A percentile compares a stretch with the other conserved stretches of the same genome.
These are phyloP conservation scores for Plasmodium relictum DNA, from an alignment of 169 alveolate genomes.

Conservation along the genomic window DNA sequence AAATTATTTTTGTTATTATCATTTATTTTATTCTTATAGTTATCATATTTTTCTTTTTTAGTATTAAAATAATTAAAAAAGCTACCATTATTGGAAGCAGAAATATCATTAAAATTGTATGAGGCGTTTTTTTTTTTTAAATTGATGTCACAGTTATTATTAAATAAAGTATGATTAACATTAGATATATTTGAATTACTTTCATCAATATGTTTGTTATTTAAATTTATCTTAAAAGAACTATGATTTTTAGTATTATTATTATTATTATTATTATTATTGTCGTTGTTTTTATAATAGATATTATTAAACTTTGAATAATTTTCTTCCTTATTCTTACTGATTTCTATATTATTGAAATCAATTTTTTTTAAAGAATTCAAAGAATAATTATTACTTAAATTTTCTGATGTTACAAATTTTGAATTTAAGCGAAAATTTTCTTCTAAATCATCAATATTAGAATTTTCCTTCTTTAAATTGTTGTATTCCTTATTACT, in stretches of 20 bases:
- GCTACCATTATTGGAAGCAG: constrained; percentile 2
- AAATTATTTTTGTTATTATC: not conserved
- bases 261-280: too few species aligned
- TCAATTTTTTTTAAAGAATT: too few species aligned
- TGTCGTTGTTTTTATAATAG: too few species aligned
- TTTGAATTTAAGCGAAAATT: too few species aligned
- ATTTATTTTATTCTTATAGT: not conserved
- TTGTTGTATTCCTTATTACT: not conserved
- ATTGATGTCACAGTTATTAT: not conserved
- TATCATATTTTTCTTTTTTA: not conserved
- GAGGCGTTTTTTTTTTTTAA: constrained; percentile 54
- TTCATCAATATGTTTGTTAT: not conserved
- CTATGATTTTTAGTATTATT: too few species aligned
- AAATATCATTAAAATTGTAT: constrained; percentile 25
- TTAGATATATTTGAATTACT: not conserved
- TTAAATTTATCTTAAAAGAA: too few species aligned
- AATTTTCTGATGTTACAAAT: too few species aligned
- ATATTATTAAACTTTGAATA: too few species aligned
- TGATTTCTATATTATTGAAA: too few species aligned
- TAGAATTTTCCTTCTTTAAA: not conserved
- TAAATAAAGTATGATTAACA: not conserved
- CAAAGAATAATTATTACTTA: too few species aligned
- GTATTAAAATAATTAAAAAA: constrained; percentile 38
- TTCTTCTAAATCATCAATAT: too few species aligned
- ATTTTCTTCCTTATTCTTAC: too few species aligned